Evolutionary conservation across 345 rosid genomes (phyloP).

Genomic region (Citrus inodora): DNA sequence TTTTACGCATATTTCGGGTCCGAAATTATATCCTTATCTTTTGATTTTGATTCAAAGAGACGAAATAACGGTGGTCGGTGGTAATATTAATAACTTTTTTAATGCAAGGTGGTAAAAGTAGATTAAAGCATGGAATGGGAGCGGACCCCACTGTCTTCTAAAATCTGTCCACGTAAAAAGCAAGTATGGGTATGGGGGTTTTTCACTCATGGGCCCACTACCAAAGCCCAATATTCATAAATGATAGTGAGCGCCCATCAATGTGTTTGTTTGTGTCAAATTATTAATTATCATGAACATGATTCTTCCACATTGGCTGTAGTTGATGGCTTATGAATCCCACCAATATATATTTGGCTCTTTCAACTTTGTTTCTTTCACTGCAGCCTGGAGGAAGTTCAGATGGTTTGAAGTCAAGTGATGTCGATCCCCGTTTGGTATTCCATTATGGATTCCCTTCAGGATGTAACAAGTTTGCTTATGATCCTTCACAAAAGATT

Average conservation of each 20-base stretch:
- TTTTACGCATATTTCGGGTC: background rate
- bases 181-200: background rate
- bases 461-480: slow-evolving; percentile 62
- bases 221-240: background rate
- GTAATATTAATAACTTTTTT: background rate
- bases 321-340: too few relatives aligned
- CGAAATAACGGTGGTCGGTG: slow-evolving; percentile 24
- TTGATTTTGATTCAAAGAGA: background rate
- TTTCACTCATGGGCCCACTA: slow-evolving; percentile 4
- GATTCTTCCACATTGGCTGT: too few relatives aligned
- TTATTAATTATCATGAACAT: too few relatives aligned
- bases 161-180: background rate
- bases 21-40: background rate
- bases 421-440: slow-evolving; percentile 70
- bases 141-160: background rate
- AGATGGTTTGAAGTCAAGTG: slow-evolving; percentile 60
- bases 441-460: slow-evolving; percentile 88
- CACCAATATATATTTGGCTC: background rate
- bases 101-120: background rate
- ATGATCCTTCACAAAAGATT: slow-evolving; percentile 59
- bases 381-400: slow-evolving; percentile 61
- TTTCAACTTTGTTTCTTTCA: background rate
- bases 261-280: too few relatives aligned
- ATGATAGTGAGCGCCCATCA: too few relatives aligned
- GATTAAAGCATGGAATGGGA: background rate